Conservation (phyloP, 2,329 filamentous ascomycete genomes). For the Magnaporthiopsis incrustans region DNA sequence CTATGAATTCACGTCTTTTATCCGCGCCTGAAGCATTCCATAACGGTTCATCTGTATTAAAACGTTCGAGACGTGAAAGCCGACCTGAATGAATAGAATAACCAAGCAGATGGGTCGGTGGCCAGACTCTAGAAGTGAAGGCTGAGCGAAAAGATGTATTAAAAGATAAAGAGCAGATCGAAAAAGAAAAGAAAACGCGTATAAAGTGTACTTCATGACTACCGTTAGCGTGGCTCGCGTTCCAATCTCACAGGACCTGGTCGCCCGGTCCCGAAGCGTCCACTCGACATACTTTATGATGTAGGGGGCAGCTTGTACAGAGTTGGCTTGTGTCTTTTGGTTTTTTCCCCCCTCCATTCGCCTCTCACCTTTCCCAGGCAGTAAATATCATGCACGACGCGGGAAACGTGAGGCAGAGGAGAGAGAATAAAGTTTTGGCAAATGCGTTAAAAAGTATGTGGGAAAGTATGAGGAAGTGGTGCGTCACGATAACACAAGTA, state of each 20-base stretch:
- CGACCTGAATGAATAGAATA: slow-evolving; percentile 1
- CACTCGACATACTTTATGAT: neutral
- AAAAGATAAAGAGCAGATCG: neutral
- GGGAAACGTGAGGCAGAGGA: too few relatives aligned
- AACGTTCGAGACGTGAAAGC: neutral
- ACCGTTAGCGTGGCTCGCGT: neutral
- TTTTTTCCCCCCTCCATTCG: too few relatives aligned
- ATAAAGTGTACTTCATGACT: neutral
- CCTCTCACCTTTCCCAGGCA: too few relatives aligned
- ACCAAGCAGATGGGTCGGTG: neutral
- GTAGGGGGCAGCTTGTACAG: neutral
- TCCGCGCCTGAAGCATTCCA: too few relatives aligned
- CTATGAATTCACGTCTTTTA: too few relatives aligned
- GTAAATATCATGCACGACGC: too few relatives aligned
- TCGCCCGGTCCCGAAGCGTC: slow-evolving; percentile 1
- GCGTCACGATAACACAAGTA: too few relatives aligned
- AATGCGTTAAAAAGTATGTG: too few relatives aligned
- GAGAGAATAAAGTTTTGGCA: too few relatives aligned
- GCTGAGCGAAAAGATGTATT: neutral
- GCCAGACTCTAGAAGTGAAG: neutral
- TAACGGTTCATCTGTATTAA: too few relatives aligned
- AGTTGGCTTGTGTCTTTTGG: neutral
- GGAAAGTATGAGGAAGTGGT: too few relatives aligned
- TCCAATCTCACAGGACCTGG: slow-evolving; percentile 2
- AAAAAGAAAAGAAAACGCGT: neutral